These are phyloP conservation scores for Stipa capillata DNA, from an alignment of 176 grass and related monocot genomes.

Conservation along the genomic window DNA sequence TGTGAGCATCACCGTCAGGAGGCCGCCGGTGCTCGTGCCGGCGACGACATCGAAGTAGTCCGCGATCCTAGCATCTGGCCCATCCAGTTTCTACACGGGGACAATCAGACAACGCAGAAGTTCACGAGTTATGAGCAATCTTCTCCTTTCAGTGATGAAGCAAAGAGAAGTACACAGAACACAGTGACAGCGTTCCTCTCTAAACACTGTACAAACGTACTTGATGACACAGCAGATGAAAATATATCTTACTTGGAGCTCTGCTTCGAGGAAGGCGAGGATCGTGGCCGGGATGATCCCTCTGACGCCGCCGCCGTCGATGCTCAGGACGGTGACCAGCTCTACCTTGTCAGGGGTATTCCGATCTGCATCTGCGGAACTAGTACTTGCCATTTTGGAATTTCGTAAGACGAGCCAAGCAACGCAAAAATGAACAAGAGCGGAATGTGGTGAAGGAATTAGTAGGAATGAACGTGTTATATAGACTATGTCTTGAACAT, in stretches of 20 bases:
- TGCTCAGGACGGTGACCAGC: constrained; percentile 60
- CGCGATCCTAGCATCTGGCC: constrained; percentile 41
- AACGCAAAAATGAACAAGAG: neutral
- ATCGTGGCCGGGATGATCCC: constrained; percentile 69
- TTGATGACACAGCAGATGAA: neutral
- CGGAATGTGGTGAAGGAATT: neutral
- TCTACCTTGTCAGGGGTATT: constrained; percentile 29
- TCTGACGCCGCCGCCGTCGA: constrained; percentile 63
- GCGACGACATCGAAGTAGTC: constrained; percentile 72
- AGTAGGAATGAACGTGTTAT: neutral
- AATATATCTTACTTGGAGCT: constrained; percentile 56
- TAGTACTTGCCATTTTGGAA: constrained; percentile 13
- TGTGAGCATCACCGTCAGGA: constrained; percentile 54
- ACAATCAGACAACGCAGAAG: neutral
- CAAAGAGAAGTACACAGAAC: no score
- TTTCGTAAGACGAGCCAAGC: neutral
- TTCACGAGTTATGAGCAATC: no score
- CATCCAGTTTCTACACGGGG: constrained; percentile 45
- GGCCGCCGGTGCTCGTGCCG: constrained; percentile 67
- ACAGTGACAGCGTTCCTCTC: neutral
- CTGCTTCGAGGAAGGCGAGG: constrained; percentile 45
- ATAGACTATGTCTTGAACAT: constrained; percentile 4
- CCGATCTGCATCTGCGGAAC: neutral
- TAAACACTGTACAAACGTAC: neutral
- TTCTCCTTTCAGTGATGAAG: no score